Conservation (phyloP, 1,139 yeast genomes). For the Scheffersomyces titani region DNA sequence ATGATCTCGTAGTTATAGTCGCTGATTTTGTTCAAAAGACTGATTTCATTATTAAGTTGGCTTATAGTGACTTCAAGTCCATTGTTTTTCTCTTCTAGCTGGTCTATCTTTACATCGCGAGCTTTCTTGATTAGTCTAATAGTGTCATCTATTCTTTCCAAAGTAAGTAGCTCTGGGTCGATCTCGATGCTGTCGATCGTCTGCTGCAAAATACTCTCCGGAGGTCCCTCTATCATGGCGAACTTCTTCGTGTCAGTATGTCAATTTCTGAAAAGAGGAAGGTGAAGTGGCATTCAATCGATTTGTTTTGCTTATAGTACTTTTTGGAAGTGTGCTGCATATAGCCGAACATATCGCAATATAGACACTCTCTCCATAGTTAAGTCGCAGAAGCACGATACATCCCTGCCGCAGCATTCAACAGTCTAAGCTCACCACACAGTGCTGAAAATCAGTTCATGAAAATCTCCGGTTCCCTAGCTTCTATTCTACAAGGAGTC, state of each 20-base stretch:
- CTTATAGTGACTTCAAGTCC: conserved; percentile 17
- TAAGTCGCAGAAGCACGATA: neutral
- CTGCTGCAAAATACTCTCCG: conserved; percentile 39
- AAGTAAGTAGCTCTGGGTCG: conserved; percentile 49
- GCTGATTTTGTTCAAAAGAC: conserved; percentile 20
- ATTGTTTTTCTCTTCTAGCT: conserved; percentile 19
- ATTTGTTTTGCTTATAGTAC: neutral
- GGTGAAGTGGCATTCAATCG: neutral
- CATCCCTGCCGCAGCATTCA: neutral
- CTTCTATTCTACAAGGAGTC: neutral
- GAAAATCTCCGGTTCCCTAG: neutral
- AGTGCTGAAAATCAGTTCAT: neutral
- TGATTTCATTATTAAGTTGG: conserved; percentile 23
- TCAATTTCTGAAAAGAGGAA: neutral
- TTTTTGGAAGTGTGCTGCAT: neutral
- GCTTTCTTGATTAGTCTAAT: conserved; percentile 28
- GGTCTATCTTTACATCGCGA: conserved; percentile 26
- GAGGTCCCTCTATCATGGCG: conserved; percentile 31
- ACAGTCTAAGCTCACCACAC: neutral
- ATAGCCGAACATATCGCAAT: neutral
- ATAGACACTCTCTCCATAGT: neutral
- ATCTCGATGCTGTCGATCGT: conserved; percentile 18
- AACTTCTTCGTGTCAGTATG: neutral
- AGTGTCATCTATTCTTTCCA: conserved; percentile 49
- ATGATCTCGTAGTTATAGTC: conserved; percentile 13